Evolutionary conservation across 2,329 filamentous ascomycete species (phyloP).

Genomic region (Talaromyces marneffei): DNA sequence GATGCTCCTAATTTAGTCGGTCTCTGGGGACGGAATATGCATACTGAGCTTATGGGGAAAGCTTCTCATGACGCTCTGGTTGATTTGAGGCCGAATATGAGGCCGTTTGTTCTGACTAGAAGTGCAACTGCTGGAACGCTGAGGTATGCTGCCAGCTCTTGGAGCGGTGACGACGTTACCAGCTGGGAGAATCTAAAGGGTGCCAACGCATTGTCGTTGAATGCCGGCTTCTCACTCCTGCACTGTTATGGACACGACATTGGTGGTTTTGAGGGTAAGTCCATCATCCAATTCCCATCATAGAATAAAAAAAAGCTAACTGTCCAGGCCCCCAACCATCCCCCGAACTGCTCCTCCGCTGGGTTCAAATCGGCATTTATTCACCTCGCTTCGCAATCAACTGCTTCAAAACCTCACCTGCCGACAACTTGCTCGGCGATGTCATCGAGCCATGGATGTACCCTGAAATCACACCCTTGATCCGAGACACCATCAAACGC

Average conservation of each 20-base stretch:
- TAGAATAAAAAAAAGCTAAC: background rate
- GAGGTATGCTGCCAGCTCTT: slow-evolving; percentile 64
- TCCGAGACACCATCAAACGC: slow-evolving; percentile 62
- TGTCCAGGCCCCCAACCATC: slow-evolving; percentile 54
- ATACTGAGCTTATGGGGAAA: slow-evolving; percentile 67
- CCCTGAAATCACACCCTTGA: slow-evolving; percentile 56
- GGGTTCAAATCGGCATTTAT: slow-evolving; percentile 66
- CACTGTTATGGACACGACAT: slow-evolving; percentile 70
- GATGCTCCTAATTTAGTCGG: slow-evolving; percentile 49
- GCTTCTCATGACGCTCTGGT: slow-evolving; percentile 63
- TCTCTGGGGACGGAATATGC: slow-evolving; percentile 62
- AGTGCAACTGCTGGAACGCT: slow-evolving; percentile 66
- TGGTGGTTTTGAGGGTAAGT: slow-evolving; percentile 62
- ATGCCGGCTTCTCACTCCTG: slow-evolving; percentile 61
- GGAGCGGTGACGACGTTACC: slow-evolving; percentile 70
- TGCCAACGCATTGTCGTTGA: slow-evolving; percentile 62
- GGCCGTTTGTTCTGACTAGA: slow-evolving; percentile 64
- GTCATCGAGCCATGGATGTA: slow-evolving; percentile 79
- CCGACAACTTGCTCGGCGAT: slow-evolving; percentile 62
- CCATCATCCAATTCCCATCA: background rate
- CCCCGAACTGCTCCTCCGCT: slow-evolving; percentile 64
- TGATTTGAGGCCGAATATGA: slow-evolving; percentile 51
- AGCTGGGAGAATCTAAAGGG: slow-evolving; percentile 69
- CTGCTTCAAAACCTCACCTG: slow-evolving; percentile 66
- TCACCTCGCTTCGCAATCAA: slow-evolving; percentile 70